Base-by-base conservation (phyloP, 257 asterid genomes). In the Solanum piurae region DNA sequence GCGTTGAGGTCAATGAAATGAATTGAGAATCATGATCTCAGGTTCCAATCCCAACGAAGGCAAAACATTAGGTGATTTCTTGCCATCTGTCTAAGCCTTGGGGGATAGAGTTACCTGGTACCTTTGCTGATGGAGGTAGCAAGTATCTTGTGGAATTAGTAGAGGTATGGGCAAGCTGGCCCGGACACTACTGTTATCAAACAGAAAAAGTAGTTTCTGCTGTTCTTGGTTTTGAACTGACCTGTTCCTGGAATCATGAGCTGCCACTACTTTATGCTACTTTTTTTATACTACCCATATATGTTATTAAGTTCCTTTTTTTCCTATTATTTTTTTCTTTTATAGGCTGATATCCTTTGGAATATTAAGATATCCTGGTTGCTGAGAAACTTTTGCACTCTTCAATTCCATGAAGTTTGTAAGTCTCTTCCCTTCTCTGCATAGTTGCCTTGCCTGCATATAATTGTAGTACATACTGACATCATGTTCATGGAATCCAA, bases 371-470 rank as follows among this genome's bases (percentile, higher is more conserved):
- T 27, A 44, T 79, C 37, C 68, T 80, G 85, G 66, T 46, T 80
- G 85, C 66, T 49, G 40, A 27, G 85, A 80, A 80, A 80, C 11
- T 27, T 9, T 27, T 27, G 29, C 44, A 29, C 9, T 66, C 14
- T 62, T 52, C 27, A 29, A 21, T 34, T 29, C 34, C 62, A 90
- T 90, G 91, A 83, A 90, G 89, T 29, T 88, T 86, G 91, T 88
- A 85, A 86, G 91, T 88, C 69, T 66, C 86, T 86, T 58, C 86
- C 52, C 58, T 80, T 69, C 60, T 58, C 33, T 18, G 33, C 25
- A 31, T 38, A 49, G 16, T 80, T 60, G 21, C 86, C 7, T 33
- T 23, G 12, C 38, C 46, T 7, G 69, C n/a, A 18, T 76, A 14
- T 86, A 49, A 16, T 55, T 62, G 34, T 4, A 66, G 69, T 83